Conservation (phyloP, 805 yeast genomes). For the Schwanniomyces vanrijiae region DNA sequence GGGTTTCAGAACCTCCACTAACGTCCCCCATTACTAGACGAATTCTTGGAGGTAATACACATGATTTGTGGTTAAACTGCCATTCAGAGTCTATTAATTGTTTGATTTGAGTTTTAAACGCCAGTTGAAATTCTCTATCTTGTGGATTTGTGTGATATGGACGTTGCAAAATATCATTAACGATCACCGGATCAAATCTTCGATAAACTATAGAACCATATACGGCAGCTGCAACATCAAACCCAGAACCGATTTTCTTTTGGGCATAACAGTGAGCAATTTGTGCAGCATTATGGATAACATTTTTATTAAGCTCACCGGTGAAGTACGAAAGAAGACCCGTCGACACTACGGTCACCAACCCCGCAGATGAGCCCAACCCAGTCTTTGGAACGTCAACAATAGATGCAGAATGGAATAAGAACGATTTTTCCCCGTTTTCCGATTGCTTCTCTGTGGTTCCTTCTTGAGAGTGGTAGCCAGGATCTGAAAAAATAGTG, state of each 20-base stretch:
- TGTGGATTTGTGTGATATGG: conserved; percentile 1
- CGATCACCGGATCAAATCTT: conserved; percentile 64
- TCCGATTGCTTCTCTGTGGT: conserved; percentile 34
- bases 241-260: conserved; percentile 94
- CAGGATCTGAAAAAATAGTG: conserved; percentile 79
- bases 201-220: conserved; percentile 84
- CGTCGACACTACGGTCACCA: conserved; percentile 77
- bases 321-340: conserved; percentile 57
- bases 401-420: conserved; percentile 60
- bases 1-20: conserved; percentile 90
- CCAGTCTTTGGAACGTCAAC: conserved; percentile 88
- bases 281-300: conserved; percentile 84
- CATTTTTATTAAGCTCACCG: conserved; percentile 26
- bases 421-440: conserved; percentile 46
- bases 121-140: conserved; percentile 16
- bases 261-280: conserved; percentile 92
- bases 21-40: conserved; percentile 90
- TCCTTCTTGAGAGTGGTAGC: conserved; percentile 76
- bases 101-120: conserved; percentile 19
- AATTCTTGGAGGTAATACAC: conserved; percentile 67
- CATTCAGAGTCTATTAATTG: conserved; percentile 52
- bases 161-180: conserved; percentile 36
- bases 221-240: conserved; percentile 94
- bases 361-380: conserved; percentile 92
- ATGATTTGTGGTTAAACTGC: conserved; percentile 55